Percentiles rank a stretch among this genome's conserved stretches.
These are phyloP conservation scores for Microcera coccophila DNA, from an alignment of 2,329 filamentous ascomycete genomes.

Conservation along the genomic window DNA sequence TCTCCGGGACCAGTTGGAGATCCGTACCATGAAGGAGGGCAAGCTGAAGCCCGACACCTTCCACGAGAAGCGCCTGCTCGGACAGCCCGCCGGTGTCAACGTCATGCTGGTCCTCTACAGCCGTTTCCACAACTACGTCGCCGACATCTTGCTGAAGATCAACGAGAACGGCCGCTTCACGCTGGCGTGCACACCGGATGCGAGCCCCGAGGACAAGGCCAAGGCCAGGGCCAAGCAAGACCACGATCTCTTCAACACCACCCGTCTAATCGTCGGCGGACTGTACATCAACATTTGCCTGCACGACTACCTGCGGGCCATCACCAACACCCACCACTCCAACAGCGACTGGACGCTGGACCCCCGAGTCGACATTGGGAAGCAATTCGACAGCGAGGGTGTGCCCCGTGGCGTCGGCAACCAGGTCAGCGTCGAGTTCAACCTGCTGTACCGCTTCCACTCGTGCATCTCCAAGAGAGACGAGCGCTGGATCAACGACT, in stretches of 20 bases:
- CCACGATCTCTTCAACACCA: slow-evolving; percentile 39
- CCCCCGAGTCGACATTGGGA: slow-evolving; percentile 17
- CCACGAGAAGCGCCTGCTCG: slow-evolving; percentile 59
- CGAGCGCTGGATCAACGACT: slow-evolving; percentile 27
- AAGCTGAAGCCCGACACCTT: slow-evolving; percentile 56
- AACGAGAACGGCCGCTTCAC: slow-evolving; percentile 41
- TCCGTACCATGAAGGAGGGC: slow-evolving; percentile 35
- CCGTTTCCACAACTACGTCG: slow-evolving; percentile 76
- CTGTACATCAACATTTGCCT: slow-evolving; percentile 51
- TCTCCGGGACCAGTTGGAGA: slow-evolving; percentile 30
- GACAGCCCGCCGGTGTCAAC: slow-evolving; percentile 64
- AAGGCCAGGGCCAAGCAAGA: slow-evolving; percentile 39
- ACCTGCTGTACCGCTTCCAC: slow-evolving; percentile 35
- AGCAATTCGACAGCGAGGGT: slow-evolving; percentile 20
- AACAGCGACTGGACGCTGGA: slow-evolving; percentile 56
- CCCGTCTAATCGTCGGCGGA: slow-evolving; percentile 47
- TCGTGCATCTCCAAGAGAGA: slow-evolving; percentile 30
- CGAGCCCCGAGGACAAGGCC: slow-evolving; percentile 20
- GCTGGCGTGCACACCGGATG: slow-evolving; percentile 22
- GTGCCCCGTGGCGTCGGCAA: slow-evolving; percentile 30
- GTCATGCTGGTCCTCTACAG: slow-evolving; percentile 69
- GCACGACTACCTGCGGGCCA: slow-evolving; percentile 38
- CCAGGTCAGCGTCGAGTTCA: slow-evolving; percentile 35
- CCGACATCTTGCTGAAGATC: slow-evolving; percentile 58
- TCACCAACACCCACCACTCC: slow-evolving; percentile 47